Evolutionary conservation across 2,329 filamentous ascomycete species (phyloP).

Genomic region (Fusarium sp.): DNA sequence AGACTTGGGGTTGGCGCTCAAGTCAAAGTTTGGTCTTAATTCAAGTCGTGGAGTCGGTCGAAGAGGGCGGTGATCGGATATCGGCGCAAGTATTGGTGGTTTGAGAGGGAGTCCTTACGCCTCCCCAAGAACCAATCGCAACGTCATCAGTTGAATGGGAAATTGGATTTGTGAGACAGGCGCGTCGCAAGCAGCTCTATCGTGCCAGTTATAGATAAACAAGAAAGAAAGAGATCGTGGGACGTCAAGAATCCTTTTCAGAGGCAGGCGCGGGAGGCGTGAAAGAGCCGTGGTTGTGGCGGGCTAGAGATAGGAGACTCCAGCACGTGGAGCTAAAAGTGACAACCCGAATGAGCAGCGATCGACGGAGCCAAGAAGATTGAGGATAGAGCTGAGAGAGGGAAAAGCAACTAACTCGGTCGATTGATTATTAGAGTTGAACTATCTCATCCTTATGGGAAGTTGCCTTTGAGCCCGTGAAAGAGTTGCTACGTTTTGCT

Average conservation of each 20-base stretch:
- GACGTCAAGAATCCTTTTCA: conserved; percentile 36
- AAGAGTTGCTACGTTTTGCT: background rate
- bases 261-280: conserved; percentile 29
- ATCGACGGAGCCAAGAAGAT: conserved; percentile 38
- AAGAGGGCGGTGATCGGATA: conserved; percentile 33
- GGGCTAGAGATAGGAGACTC: conserved; percentile 44
- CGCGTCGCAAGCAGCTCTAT: conserved; percentile 27
- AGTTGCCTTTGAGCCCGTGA: background rate
- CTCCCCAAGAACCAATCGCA: conserved; percentile 44
- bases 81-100: conserved; percentile 38
- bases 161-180: conserved; percentile 14
- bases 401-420: conserved; percentile 16
- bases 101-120: conserved; percentile 35
- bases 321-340: conserved; percentile 47
- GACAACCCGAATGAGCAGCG: conserved; percentile 44
- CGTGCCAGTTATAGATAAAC: conserved; percentile 12
- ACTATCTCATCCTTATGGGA: background rate
- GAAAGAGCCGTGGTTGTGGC: conserved; percentile 40
- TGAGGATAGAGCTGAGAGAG: conserved; percentile 8
- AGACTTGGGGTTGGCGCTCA: conserved; percentile 7
- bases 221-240: conserved; percentile 33
- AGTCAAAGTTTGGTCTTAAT: conserved; percentile 15
- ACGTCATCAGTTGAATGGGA: conserved; percentile 45
- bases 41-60: conserved; percentile 5
- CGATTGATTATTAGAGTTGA: background rate